Conservation (phyloP, 1,284 basidiomycete genomes). For the Malassezia brasiliensis region DNA sequence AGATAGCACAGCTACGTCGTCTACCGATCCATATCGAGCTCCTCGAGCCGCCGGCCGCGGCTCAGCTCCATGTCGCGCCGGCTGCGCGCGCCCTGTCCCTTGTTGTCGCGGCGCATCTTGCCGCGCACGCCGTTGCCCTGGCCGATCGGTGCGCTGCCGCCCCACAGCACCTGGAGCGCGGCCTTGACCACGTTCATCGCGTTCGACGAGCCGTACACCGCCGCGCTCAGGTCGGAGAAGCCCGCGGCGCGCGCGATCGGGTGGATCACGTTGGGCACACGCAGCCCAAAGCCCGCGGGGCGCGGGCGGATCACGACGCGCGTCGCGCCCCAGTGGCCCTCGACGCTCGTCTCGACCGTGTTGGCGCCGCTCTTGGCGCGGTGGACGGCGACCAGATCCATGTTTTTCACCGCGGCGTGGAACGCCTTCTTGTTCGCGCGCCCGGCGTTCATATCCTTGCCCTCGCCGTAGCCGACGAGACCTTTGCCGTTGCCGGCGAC, state of each 20-base stretch:
- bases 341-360: slow-evolving; percentile 75
- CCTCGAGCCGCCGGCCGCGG: slow-evolving; percentile 34
- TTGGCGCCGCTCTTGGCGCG: slow-evolving; percentile 50
- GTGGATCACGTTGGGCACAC: slow-evolving; percentile 80
- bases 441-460: slow-evolving; percentile 60
- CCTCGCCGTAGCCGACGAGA: slow-evolving; percentile 79
- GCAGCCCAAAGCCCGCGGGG: slow-evolving; percentile 77
- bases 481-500: slow-evolving; percentile 76
- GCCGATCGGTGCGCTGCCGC: slow-evolving; percentile 35
- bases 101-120: slow-evolving; percentile 36
- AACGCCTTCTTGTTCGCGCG: slow-evolving; percentile 61
- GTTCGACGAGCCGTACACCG: slow-evolving; percentile 86
- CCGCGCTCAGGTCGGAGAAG: slow-evolving; percentile 84
- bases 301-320: slow-evolving; percentile 72
- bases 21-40: slow-evolving; percentile 21
- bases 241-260: slow-evolving; percentile 78
- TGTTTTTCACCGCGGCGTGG: slow-evolving; percentile 65
- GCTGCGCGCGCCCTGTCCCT: slow-evolving; percentile 36
- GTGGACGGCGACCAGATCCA: slow-evolving; percentile 66
- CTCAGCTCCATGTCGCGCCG: slow-evolving; percentile 33
- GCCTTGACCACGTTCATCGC: slow-evolving; percentile 57
- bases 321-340: slow-evolving; percentile 75
- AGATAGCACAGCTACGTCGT: neutral
- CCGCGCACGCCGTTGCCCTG: slow-evolving; percentile 45
- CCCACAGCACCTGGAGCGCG: slow-evolving; percentile 47